Conservation (phyloP, 441 rosid genomes). For the Pelargonium myrrhifolium region DNA sequence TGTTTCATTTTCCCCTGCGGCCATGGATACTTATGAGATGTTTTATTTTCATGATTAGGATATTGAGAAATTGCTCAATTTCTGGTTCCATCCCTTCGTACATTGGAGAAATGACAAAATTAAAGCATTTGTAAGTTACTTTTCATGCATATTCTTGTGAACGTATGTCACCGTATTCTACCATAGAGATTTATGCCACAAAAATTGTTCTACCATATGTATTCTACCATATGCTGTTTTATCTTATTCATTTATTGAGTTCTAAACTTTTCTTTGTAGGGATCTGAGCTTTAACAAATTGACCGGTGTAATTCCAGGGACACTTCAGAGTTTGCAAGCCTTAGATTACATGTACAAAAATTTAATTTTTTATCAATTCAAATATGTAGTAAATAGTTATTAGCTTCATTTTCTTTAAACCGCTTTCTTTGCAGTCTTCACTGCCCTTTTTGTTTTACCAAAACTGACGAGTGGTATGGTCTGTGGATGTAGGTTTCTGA, state of each 20-base stretch:
- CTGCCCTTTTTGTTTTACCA: neutral
- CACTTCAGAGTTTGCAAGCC: conserved; percentile 10
- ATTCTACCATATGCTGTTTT: too few relatives aligned
- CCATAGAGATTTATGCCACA: too few relatives aligned
- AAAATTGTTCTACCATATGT: too few relatives aligned
- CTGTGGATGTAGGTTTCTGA: conserved; percentile 44
- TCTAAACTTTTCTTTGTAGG: conserved; percentile 24
- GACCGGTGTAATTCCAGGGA: conserved; percentile 42
- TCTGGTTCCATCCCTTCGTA: conserved; percentile 38
- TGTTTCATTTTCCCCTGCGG: neutral
- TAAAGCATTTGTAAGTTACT: conserved; percentile 51
- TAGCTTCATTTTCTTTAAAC: neutral
- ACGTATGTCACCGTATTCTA: too few relatives aligned
- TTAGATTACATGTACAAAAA: conserved; percentile 31
- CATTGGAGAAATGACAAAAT: conserved; percentile 26
- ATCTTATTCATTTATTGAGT: neutral
- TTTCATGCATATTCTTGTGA: neutral
- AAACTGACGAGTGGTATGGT: conserved; percentile 8
- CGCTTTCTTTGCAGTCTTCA: neutral
- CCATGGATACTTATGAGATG: neutral
- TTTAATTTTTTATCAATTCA: neutral
- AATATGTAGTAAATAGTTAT: neutral
- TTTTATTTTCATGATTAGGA: conserved; percentile 27
- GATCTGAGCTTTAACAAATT: conserved; percentile 73
- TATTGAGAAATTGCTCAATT: conserved; percentile 58